phyloP scores from a whole-genome alignment of 73 alveolate species.

The Halteria grandinella region DNA sequence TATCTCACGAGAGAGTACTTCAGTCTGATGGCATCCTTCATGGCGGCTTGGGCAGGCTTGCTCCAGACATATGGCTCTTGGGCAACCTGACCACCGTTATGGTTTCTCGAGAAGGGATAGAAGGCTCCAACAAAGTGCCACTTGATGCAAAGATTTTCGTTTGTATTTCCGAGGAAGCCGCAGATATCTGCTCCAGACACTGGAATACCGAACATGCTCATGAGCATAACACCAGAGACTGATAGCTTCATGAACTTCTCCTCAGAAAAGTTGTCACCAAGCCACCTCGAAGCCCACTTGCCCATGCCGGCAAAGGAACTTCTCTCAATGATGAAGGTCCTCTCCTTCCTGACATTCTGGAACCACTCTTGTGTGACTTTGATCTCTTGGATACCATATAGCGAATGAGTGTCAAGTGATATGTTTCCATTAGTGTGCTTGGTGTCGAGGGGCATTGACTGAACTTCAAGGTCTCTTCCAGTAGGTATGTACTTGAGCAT shows the following conservation, averaged over 20 bases:
- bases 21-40: conserved; percentile 65
- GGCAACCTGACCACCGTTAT: conserved; percentile 80
- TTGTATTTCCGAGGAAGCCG: conserved; percentile 95
- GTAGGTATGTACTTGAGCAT: conserved; percentile 91
- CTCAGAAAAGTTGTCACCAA: conserved; percentile 94
- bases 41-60: no score
- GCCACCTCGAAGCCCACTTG: conserved; percentile 95
- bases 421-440: conserved; percentile 69
- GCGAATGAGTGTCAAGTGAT: conserved; percentile 86
- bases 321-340: conserved; percentile 93
- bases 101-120: conserved; percentile 98
- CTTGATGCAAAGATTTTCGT: conserved; percentile 94
- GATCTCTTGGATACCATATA: conserved; percentile 82
- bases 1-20: conserved; percentile 87
- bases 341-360: conserved; percentile 36
- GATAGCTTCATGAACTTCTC: conserved; percentile 78
- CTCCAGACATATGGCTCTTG: conserved; percentile 89
- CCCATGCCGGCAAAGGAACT: conserved; percentile 96
- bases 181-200: conserved; percentile 97
- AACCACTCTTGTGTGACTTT: conserved; percentile 80
- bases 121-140: conserved; percentile 96
- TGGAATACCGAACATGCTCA: conserved; percentile 94
- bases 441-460: conserved; percentile 79
- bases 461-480: conserved; percentile 70
- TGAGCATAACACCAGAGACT: conserved; percentile 68